Conservation (phyloP, 2,329 filamentous ascomycete genomes). For the Fusarium tuaranense region DNA sequence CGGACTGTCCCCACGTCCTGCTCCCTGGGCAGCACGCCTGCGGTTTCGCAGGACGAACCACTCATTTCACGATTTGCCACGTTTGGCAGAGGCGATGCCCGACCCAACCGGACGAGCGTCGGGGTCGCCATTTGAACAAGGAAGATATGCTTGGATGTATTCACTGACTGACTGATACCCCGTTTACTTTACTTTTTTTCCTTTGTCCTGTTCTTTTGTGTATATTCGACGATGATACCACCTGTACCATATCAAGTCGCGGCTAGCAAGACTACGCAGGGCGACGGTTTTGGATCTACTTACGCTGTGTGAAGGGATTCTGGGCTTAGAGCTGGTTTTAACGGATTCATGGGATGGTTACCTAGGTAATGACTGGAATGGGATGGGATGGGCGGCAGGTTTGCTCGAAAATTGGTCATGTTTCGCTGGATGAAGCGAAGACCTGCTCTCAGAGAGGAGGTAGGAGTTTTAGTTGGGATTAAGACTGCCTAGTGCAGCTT, state of each 20-base stretch:
- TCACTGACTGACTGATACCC: slow-evolving; percentile 24
- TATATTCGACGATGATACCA: slow-evolving; percentile 43
- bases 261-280: slow-evolving; percentile 36
- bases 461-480: neutral
- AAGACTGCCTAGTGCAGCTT: neutral
- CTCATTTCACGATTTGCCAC: slow-evolving; percentile 51
- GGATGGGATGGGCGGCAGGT: slow-evolving; percentile 21
- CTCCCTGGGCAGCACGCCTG: slow-evolving; percentile 61
- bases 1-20: slow-evolving; percentile 61
- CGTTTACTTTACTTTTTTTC: slow-evolving; percentile 25
- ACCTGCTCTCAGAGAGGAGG: neutral
- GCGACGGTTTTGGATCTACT: slow-evolving; percentile 11
- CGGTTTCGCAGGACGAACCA: slow-evolving; percentile 53
- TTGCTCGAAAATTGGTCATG: slow-evolving; percentile 30
- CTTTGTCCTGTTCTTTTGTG: slow-evolving; percentile 27
- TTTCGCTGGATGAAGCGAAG: neutral
- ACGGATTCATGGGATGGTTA: neutral
- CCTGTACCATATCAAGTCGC: slow-evolving; percentile 16
- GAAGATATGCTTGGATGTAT: slow-evolving; percentile 22
- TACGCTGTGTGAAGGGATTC: slow-evolving; percentile 6
- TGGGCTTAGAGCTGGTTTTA: slow-evolving; percentile 1
- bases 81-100: slow-evolving; percentile 43
- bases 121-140: slow-evolving; percentile 46
- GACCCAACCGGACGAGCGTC: slow-evolving; percentile 37
- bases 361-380: neutral